Percentiles rank a stretch among this genome's conserved stretches.
phyloP scores from a whole-genome alignment of 2,329 filamentous ascomycete genomes.

The Xylariaceae sp. region DNA sequence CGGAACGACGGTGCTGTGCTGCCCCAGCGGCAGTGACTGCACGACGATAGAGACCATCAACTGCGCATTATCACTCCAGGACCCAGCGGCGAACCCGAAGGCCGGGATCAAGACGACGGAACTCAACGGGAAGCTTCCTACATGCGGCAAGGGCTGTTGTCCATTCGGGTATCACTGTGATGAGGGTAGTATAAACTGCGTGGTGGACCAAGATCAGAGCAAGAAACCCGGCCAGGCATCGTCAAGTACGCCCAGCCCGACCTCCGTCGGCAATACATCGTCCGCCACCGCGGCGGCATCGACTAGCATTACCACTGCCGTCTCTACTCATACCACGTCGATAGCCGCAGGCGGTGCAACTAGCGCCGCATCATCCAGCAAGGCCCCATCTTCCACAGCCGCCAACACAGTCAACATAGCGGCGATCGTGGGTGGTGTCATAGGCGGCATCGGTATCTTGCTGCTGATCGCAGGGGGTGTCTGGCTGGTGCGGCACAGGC shows the following conservation, averaged over 20 bases:
- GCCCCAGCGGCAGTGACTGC: slow-evolving; percentile 57
- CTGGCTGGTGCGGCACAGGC: slow-evolving; percentile 22
- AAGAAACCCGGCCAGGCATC: slow-evolving; percentile 24
- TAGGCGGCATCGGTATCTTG: slow-evolving; percentile 27
- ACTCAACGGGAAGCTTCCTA: slow-evolving; percentile 51
- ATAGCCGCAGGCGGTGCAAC: not conserved
- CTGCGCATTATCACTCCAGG: slow-evolving; percentile 60
- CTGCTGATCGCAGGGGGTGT: slow-evolving; percentile 17
- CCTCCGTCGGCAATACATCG: slow-evolving; percentile 4
- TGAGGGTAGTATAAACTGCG: slow-evolving; percentile 42
- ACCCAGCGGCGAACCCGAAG: slow-evolving; percentile 52
- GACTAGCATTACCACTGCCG: not conserved
- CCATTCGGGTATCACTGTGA: slow-evolving; percentile 68
- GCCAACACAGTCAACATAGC: slow-evolving; percentile 23
- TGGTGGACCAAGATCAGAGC: slow-evolving; percentile 49
- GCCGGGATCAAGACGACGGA: slow-evolving; percentile 64
- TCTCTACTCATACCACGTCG: slow-evolving; percentile 1
- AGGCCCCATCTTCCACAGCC: slow-evolving; percentile 17
- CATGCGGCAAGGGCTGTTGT: slow-evolving; percentile 63
- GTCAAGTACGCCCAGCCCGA: slow-evolving; percentile 9
- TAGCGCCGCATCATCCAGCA: slow-evolving; percentile 16
- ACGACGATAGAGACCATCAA: slow-evolving; percentile 57
- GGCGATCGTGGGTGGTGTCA: slow-evolving; percentile 33
- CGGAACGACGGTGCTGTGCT: slow-evolving; percentile 67
- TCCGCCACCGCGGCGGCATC: not conserved